These are phyloP conservation scores for Botryotinia convoluta DNA, from an alignment of 2,329 filamentous ascomycete species.

Conservation along the genomic window DNA sequence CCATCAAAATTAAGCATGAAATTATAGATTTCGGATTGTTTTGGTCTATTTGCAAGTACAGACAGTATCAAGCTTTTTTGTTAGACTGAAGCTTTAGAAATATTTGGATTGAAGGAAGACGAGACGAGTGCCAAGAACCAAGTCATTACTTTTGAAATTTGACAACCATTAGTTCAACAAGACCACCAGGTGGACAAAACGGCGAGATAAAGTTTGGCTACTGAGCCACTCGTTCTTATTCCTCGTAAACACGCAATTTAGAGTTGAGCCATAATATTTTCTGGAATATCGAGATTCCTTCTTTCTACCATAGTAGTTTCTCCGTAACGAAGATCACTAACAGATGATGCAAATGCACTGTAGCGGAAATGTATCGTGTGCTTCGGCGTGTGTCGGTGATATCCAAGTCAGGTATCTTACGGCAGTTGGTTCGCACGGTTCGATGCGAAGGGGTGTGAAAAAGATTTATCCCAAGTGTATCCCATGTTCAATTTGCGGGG, in stretches of 20 bases:
- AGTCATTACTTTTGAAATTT: not conserved
- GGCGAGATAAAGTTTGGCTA: not conserved
- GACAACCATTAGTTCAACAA: not conserved
- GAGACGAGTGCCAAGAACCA: slow-evolving; percentile 10
- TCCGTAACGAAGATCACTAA: not conserved
- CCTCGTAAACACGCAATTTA: not conserved
- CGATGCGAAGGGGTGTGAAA: not conserved
- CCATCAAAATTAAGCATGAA: not conserved
- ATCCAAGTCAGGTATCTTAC: not conserved
- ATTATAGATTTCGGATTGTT: not conserved
- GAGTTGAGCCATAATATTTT: not conserved
- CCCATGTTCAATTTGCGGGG: not conserved
- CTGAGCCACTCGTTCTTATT: not conserved
- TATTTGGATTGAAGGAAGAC: not conserved
- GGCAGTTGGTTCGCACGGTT: not conserved
- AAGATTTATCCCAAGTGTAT: not conserved
- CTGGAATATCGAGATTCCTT: not conserved
- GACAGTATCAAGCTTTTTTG: not conserved
- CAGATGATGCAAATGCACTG: not conserved
- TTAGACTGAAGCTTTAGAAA: not conserved
- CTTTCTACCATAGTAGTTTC: not conserved
- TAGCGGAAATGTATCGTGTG: not conserved
- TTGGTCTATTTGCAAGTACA: not conserved
- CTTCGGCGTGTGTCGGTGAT: not conserved
- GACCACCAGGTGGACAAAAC: no score